Percentiles rank a stretch among this genome's conserved stretches.
Evolutionary conservation across 257 asterid genomes (phyloP).

Genomic region (Solanum bulbocastanum): DNA sequence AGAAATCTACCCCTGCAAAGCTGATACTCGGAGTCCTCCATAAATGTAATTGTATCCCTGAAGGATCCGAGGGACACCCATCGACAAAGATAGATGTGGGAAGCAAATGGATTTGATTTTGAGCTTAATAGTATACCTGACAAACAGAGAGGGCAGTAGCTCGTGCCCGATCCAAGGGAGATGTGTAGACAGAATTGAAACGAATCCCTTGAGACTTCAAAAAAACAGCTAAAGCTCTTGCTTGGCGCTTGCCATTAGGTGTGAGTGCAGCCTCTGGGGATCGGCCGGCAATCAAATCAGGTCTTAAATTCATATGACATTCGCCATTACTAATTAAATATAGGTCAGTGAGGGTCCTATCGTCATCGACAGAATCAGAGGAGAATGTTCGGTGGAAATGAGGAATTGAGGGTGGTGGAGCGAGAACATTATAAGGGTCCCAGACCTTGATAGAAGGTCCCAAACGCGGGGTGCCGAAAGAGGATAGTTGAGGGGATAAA

Average conservation of each 20-base stretch:
- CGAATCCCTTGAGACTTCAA: slow-evolving; percentile 73
- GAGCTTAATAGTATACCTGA: slow-evolving; percentile 39
- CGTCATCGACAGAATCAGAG: slow-evolving; percentile 22
- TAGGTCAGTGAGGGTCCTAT: slow-evolving; percentile 55
- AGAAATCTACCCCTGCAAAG: neutral
- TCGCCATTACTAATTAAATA: slow-evolving; percentile 82
- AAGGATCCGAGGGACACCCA: neutral
- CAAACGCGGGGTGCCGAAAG: slow-evolving; percentile 68
- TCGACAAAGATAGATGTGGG: neutral
- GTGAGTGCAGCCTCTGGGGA: slow-evolving; percentile 87
- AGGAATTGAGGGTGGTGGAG: slow-evolving; percentile 52
- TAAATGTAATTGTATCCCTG: neutral
- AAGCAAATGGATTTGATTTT: neutral
- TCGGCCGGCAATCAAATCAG: slow-evolving; percentile 87
- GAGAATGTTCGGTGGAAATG: slow-evolving; percentile 43
- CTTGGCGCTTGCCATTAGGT: slow-evolving; percentile 94
- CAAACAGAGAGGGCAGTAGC: slow-evolving; percentile 69
- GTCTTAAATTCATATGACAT: slow-evolving; percentile 82
- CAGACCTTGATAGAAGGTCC: slow-evolving; percentile 92
- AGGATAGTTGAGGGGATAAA: slow-evolving; percentile 88
- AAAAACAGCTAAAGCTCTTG: slow-evolving; percentile 80
- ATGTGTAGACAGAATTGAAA: slow-evolving; percentile 61
- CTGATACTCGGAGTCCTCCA: neutral
- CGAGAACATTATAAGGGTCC: slow-evolving; percentile 93
- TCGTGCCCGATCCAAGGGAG: slow-evolving; percentile 89